Evolutionary conservation across 1,139 yeast species (phyloP).

Genomic region (Protomyces inouyei): DNA sequence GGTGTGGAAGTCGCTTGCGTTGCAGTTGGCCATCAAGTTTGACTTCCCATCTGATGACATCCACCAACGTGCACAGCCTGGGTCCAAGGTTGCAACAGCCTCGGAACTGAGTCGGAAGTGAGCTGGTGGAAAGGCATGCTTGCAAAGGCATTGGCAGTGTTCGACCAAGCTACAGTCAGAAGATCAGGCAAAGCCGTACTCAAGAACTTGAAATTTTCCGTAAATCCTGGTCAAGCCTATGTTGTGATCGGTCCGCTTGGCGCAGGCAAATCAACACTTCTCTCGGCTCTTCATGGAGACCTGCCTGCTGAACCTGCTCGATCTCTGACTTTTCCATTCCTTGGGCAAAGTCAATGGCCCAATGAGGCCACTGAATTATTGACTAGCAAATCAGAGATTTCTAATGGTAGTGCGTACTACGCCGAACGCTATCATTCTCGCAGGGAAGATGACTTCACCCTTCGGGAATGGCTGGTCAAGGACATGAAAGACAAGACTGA

Average conservation of each 20-base stretch:
- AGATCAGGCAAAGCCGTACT: slow-evolving; percentile 11
- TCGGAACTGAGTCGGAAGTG: too few species aligned
- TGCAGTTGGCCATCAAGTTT: too few species aligned
- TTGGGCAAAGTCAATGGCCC: slow-evolving; percentile 45
- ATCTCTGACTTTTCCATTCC: slow-evolving; percentile 54
- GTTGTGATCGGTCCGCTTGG: slow-evolving; percentile 26
- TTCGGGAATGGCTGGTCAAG: slow-evolving; percentile 53
- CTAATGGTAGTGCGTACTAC: slow-evolving; percentile 57
- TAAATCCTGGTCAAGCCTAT: slow-evolving; percentile 21
- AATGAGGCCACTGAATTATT: slow-evolving; percentile 50
- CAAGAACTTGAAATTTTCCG: background rate
- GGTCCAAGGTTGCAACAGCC: too few species aligned
- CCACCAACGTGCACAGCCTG: too few species aligned
- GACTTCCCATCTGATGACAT: too few species aligned
- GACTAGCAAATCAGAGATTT: slow-evolving; percentile 55
- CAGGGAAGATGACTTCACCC: slow-evolving; percentile 74
- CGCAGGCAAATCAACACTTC: slow-evolving; percentile 24
- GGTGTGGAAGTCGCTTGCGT: too few species aligned
- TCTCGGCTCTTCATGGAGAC: slow-evolving; percentile 5
- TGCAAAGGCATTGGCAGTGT: background rate
- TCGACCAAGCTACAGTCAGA: background rate
- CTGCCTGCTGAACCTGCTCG: slow-evolving; percentile 44
- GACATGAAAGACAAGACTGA: slow-evolving; percentile 27
- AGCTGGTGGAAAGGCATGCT: too few species aligned
- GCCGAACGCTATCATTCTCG: slow-evolving; percentile 85